Evolutionary conservation across 148 eudicot genomes (phyloP), one percentile per base, ranked within the genome.

Genomic region (Agrostemma githago): DNA sequence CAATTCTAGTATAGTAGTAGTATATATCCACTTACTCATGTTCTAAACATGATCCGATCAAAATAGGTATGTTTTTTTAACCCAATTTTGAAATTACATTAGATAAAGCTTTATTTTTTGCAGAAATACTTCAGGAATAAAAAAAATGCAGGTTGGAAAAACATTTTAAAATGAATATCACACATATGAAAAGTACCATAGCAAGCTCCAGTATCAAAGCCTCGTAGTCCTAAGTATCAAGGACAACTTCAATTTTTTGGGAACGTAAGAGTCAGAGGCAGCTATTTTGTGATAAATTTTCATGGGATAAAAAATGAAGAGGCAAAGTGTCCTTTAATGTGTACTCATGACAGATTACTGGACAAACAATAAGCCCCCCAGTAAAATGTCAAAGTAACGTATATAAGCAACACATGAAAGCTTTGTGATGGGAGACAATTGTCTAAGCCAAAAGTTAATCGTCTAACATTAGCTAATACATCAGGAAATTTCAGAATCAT

Each of bases 381-480:
- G 15, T 51, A 51, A 51, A 51, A 15, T 51, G 56, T 51, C 56
- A 51, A 51, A 51, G 56, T 51, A 51, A 51, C 15, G 14, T 51
- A 48, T 48, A 51, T 15, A 26, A 8, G 53, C 14, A 53, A 42
- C 8, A n/a, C 70, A 41, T 0, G 17, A 15, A 66, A 41, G 4
- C 43, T 16, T 48, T 11, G 70, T 5, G 51, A 3, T 38, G 19
- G 68, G 15, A 64, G 5, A 20, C 46, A 42, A 41, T 66, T 66
- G 53, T 53, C 54, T 42, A 42, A 16, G 42, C 11, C 44, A 66
- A 8, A 41, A 42, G 21, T 8, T 66, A 26, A 64, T 38, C 41
- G 14, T 10, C 68, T 43, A 66, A 42, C 43, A 34, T 43, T 66
- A 26, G 70, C 53, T 66, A 37, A 66, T 66, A 66, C 26, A 39